Evolutionary conservation across 768 basidiomycete genomes (phyloP), one percentile per base, ranked within the genome.

Genomic region (Xerocomus spinulosus): DNA sequence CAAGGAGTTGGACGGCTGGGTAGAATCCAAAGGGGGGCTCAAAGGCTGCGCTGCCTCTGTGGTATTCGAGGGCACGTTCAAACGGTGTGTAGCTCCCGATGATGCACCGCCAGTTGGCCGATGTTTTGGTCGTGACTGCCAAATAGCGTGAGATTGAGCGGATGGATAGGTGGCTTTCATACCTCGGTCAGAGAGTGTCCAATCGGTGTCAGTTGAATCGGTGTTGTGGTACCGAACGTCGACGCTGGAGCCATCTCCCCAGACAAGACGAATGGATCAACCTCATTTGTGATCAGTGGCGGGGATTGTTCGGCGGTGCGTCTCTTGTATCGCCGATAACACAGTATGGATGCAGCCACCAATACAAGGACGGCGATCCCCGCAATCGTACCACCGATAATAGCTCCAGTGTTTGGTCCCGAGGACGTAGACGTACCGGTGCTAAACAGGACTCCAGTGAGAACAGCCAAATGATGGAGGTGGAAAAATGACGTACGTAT

Each of bases 401-500:
- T 46, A 20, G 35, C 44, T 0, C 49, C 40, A 9, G 29, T 23
- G n/a, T 33, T 35, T 30, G 3, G 7, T 37, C 20, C n/a, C 4
- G 44, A 41, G 2, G 55, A 29, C 10, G 35, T 20, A 5, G 25
- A 15, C 15, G 36, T 17, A 13, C 50, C 25, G 18, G 23, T 53
- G 18, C 55, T 56, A n/a, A 41, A 35, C 18, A 28, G 10, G 10
- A 10, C 26, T 6, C 10, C 26, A 28, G 10, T 28, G 26, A 28
- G 26, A 28, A 6, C 10, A 10, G 26, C 26, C 26, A 5, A 28
- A 28, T 10, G 26, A 10, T n/a, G n/a, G 26, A 28, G 26, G 26
- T 5, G 26, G 10, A 5, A 10, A 28, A 20, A 17, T 9, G 20
- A 48, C 56, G 5, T 12, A 56, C 53, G 48, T 55, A 26, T 59